Conservation (phyloP, 2,329 filamentous ascomycete species). For the Trichoderma guizhouense region DNA sequence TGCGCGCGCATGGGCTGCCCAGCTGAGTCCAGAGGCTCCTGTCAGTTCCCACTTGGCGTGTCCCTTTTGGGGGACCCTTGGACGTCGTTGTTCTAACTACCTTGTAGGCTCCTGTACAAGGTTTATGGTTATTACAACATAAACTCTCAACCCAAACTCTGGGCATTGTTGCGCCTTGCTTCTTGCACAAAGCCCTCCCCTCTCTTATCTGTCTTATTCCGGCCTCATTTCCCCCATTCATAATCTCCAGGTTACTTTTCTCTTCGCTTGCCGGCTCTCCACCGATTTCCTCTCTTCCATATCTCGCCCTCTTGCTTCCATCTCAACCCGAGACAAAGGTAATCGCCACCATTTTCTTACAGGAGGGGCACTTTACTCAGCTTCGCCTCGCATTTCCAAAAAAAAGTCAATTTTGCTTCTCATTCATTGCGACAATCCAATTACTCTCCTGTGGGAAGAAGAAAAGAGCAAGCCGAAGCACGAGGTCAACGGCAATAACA, state of each 20-base stretch:
- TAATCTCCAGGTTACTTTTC: not conserved
- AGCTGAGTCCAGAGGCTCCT: slow-evolving; percentile 1
- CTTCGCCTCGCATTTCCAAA: not conserved
- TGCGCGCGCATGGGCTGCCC: slow-evolving; percentile 7
- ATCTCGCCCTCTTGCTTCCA: not conserved
- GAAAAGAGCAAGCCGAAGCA: not conserved
- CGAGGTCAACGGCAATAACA: not conserved
- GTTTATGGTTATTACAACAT: slow-evolving; percentile 17
- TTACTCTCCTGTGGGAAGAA: not conserved
- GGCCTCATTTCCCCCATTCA: not conserved
- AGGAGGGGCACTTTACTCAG: not conserved
- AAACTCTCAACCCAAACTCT: not conserved
- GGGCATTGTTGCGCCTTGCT: not conserved
- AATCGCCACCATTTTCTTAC: not conserved
- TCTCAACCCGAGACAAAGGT: not conserved
- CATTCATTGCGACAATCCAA: not conserved
- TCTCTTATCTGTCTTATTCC: not conserved
- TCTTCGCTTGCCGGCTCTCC: not conserved
- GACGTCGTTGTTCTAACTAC: not conserved
- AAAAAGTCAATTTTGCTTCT: not conserved
- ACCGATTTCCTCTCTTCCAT: not conserved
- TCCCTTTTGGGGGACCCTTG: not conserved
- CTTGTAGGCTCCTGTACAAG: slow-evolving; percentile 7
- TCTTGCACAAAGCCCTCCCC: not conserved
- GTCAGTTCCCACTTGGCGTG: slow-evolving; percentile 8